A percentile compares a stretch with the other conserved stretches of the same genome.
Conservation (phyloP, 192 early-diverging fungal genomes). For the Neocallimastix lanati region DNA sequence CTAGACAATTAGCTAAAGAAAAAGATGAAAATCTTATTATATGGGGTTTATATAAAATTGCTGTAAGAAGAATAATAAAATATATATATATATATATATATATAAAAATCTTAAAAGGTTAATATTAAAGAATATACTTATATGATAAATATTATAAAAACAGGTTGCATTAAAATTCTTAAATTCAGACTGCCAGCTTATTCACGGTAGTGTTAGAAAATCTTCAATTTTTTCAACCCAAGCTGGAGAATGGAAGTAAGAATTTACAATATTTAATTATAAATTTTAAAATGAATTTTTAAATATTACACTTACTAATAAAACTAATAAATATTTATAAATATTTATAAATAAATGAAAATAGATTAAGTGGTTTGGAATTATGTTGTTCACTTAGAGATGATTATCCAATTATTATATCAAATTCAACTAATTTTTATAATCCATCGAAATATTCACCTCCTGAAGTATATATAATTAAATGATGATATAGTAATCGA, state of each 20-base stretch:
- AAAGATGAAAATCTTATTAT: slow-evolving; percentile 36
- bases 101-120: not conserved
- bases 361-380: slow-evolving; percentile 71
- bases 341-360: not conserved
- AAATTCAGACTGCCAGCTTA: slow-evolving; percentile 62
- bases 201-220: slow-evolving; percentile 70
- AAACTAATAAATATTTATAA: too few species aligned
- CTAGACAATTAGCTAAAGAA: slow-evolving; percentile 22
- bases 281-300: too few species aligned
- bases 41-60: slow-evolving; percentile 81
- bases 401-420: slow-evolving; percentile 35
- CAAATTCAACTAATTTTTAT: slow-evolving; percentile 39
- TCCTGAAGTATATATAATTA: slow-evolving; percentile 45
- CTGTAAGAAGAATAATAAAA: slow-evolving; percentile 25
- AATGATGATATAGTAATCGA: slow-evolving; percentile 34
- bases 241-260: slow-evolving; percentile 77
- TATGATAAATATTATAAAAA: not conserved
- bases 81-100: not conserved
- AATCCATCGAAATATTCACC: slow-evolving; percentile 50
- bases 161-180: slow-evolving; percentile 73
- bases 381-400: slow-evolving; percentile 50
- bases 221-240: slow-evolving; percentile 69
- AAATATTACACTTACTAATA: too few species aligned
- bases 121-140: too few species aligned
- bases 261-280: not conserved